Conservation (phyloP, 179 eudicot genomes). For the Drosera spatulata region DNA sequence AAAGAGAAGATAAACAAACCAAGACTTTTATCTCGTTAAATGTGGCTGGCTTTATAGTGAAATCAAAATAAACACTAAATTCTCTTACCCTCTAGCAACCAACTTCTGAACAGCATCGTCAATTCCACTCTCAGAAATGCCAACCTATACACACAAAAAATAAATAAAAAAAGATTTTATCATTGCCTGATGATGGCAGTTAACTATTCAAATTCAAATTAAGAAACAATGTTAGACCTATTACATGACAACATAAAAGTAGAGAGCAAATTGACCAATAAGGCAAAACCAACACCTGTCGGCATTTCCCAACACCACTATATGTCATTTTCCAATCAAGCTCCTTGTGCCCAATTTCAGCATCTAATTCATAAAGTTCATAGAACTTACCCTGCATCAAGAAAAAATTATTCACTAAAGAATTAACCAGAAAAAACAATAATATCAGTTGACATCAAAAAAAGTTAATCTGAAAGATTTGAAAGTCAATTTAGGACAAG, state of each 20-base stretch:
- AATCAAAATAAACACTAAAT: neutral
- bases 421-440: too few relatives aligned
- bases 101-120: slow-evolving; percentile 97
- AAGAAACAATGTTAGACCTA: neutral
- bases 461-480: too few relatives aligned
- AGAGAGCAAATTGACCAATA: neutral
- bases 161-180: too few relatives aligned
- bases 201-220: too few relatives aligned
- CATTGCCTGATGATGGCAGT: too few relatives aligned
- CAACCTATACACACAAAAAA: slow-evolving; percentile 48
- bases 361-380: slow-evolving; percentile 96
- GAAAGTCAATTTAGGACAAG: too few relatives aligned
- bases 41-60: neutral
- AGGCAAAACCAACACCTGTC: slow-evolving; percentile 50
- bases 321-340: slow-evolving; percentile 94
- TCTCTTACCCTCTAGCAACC: slow-evolving; percentile 84
- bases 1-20: too few relatives aligned
- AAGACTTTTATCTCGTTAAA: too few relatives aligned
- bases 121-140: slow-evolving; percentile 89
- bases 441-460: too few relatives aligned
- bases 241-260: neutral
- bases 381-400: slow-evolving; percentile 75
- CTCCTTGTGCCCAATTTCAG: slow-evolving; percentile 96
- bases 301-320: slow-evolving; percentile 97
- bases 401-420: neutral